Evolutionary conservation across 2,329 filamentous ascomycete genomes (phyloP), one percentile per base, ranked within the genome.

Genomic region (Talaromyces rugulosus): DNA sequence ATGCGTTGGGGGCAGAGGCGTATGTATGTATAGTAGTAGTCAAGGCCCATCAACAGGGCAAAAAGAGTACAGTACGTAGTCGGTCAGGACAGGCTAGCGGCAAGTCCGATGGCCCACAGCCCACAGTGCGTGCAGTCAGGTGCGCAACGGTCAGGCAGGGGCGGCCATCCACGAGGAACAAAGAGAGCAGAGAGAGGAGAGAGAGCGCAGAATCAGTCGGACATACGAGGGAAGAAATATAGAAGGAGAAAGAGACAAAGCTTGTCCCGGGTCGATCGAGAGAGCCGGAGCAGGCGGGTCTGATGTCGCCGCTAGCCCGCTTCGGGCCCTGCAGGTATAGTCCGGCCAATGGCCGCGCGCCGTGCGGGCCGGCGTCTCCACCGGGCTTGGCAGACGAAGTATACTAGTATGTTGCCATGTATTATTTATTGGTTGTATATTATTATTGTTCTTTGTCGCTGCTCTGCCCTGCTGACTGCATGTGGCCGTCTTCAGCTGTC

Each of bases 41-140:
- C 23, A 47, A 27, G n/a, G 23, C 23, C 23, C 23, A 23, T 47
- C 18, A 30, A 64, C 62, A 62, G 63, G 61, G 52, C 62, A 56
- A 31, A 33, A 27, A 60, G 33, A 27, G 55, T 30, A 28, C 7
- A 42, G 2, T 30, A 16, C 12, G 30, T 44, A 57, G 36, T 42
- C 31, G 36, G 36, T 44, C 56, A 52, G 34, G 30, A 58, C 12
- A n/a, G 56, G 56, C 27, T 52, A 58, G 60, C 55, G 56, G 33
- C 44, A 62, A 58, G 47, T 28, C 28, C 27, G 23, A 36, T 44
- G n/a, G 23, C 31, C 33, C 27, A 27, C 18, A 47, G 23, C 31
- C 33, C 27, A 27, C 18, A 47, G 42, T 47, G 42, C n/a, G 18
- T 18, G 0, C 23, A 47, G 23, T 47, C 44, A 27, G 44, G n/a